A percentile compares a stretch with the other conserved stretches of the same genome.
phyloP scores from a whole-genome alignment of 495 filamentous ascomycete species.

The Aspergillus indologenus region DNA sequence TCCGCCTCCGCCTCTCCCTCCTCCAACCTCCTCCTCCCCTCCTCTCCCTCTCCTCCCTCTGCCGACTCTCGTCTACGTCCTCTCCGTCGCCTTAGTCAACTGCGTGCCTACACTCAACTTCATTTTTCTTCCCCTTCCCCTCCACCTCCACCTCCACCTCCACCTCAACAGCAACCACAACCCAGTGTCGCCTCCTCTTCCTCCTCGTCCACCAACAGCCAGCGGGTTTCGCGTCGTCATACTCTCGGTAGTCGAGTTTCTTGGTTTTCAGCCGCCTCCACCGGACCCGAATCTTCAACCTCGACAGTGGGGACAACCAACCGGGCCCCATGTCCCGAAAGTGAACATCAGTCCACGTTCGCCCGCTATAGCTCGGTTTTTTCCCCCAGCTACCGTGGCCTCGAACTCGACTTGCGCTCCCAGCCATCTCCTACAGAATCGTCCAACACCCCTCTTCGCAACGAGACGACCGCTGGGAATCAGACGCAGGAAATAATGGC shows the following conservation, averaged over 20 bases:
- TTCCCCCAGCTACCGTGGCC: conserved; percentile 26
- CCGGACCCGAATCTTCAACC: conserved; percentile 25
- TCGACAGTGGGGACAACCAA: conserved; percentile 26
- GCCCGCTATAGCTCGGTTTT: conserved; percentile 39
- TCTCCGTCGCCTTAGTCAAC: conserved; percentile 68
- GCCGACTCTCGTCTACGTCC: conserved; percentile 53
- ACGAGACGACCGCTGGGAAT: conserved; percentile 22
- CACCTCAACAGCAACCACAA: conserved; percentile 25
- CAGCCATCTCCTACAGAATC: conserved; percentile 28
- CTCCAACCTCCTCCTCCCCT: conserved; percentile 28
- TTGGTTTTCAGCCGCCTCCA: conserved; percentile 33
- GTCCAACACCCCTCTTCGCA: conserved; percentile 27
- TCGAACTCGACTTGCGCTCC: conserved; percentile 23
- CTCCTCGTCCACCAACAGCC: conserved; percentile 32
- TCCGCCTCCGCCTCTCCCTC: conserved; percentile 41
- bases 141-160: conserved; percentile 43
- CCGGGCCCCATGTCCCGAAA: conserved; percentile 35
- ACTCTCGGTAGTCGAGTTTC: conserved; percentile 37
- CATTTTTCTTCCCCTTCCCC: conserved; percentile 51
- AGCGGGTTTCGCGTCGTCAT: conserved; percentile 26
- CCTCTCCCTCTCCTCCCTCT: conserved; percentile 19
- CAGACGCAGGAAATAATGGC: conserved; percentile 32
- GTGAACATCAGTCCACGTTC: conserved; percentile 29
- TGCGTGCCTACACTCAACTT: conserved; percentile 68
- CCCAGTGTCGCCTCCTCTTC: conserved; percentile 48